Conservation (phyloP, 129 eudicot species). For the Pseudognaphalium luteoalbum region DNA sequence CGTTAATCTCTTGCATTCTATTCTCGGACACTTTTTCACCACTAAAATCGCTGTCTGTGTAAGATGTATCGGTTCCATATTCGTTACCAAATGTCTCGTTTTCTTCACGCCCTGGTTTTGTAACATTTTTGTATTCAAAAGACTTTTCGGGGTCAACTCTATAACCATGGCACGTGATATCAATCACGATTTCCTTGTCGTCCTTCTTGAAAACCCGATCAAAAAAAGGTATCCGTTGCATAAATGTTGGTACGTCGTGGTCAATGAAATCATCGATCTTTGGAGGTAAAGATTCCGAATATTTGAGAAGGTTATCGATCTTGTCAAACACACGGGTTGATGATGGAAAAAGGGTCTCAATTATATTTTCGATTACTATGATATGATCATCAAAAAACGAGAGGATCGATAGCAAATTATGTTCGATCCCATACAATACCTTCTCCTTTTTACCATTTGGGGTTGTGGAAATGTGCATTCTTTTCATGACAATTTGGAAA, state of each 20-base stretch:
- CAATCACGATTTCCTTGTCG: constrained; percentile 56
- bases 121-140: constrained; percentile 19
- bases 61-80: not conserved
- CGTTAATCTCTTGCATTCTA: constrained; percentile 12
- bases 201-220: constrained; percentile 47
- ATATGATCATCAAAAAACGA: constrained; percentile 59
- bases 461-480: constrained; percentile 30
- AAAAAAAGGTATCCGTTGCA: constrained; percentile 45
- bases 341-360: constrained; percentile 48
- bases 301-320: constrained; percentile 38
- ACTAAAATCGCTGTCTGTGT: not conserved
- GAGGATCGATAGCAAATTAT: constrained; percentile 44
- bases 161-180: constrained; percentile 38
- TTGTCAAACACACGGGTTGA: constrained; percentile 44
- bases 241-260: constrained; percentile 29
- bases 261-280: constrained; percentile 41
- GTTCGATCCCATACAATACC: constrained; percentile 27
- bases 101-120: not conserved
- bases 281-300: constrained; percentile 46
- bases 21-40: constrained; percentile 28
- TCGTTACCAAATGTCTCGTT: constrained; percentile 5
- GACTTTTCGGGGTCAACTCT: constrained; percentile 23
- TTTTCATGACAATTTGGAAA: constrained; percentile 26
- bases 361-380: constrained; percentile 32
- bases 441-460: constrained; percentile 41